Evolutionary conservation across 495 filamentous ascomycete species (phyloP).

Genomic region (Aspergillus bridgeri): DNA sequence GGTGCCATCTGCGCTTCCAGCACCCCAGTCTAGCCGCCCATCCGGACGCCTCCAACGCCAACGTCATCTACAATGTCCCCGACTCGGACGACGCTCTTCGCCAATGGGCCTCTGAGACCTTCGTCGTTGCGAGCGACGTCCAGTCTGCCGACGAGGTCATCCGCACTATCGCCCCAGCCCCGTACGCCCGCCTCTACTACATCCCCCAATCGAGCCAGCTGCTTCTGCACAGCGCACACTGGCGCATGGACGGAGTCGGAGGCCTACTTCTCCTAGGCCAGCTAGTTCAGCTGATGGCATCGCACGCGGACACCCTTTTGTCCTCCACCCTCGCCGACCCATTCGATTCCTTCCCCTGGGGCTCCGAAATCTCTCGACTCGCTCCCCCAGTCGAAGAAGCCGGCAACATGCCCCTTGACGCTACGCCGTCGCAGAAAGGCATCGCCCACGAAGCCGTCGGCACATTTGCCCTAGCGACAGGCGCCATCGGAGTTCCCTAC

Average conservation of each 20-base stretch:
- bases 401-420: constrained; percentile 8
- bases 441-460: constrained; percentile 1
- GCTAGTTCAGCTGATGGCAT: constrained; percentile 16
- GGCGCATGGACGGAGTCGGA: constrained; percentile 32
- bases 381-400: constrained; percentile 27
- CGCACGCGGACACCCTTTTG: background rate
- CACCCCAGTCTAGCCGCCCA: constrained; percentile 29
- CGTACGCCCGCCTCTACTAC: constrained; percentile 21
- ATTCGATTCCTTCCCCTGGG: constrained; percentile 23
- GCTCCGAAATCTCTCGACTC: constrained; percentile 24
- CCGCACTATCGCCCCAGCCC: constrained; percentile 12
- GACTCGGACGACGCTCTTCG: constrained; percentile 11
- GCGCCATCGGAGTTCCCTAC: constrained; percentile 19
- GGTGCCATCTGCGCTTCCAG: constrained; percentile 26
- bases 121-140: constrained; percentile 19
- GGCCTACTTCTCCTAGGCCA: constrained; percentile 26
- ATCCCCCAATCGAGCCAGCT: constrained; percentile 19
- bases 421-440: constrained; percentile 10
- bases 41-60: constrained; percentile 13
- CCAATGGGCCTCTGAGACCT: constrained; percentile 26
- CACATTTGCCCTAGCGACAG: constrained; percentile 14
- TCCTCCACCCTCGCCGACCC: background rate
- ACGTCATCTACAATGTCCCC: constrained; percentile 20
- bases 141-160: constrained; percentile 20
- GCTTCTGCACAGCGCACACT: constrained; percentile 27